Percentiles rank a stretch among this genome's conserved stretches.
Conservation (phyloP, 2,329 filamentous ascomycete species). For the Xylariaceae sp. region DNA sequence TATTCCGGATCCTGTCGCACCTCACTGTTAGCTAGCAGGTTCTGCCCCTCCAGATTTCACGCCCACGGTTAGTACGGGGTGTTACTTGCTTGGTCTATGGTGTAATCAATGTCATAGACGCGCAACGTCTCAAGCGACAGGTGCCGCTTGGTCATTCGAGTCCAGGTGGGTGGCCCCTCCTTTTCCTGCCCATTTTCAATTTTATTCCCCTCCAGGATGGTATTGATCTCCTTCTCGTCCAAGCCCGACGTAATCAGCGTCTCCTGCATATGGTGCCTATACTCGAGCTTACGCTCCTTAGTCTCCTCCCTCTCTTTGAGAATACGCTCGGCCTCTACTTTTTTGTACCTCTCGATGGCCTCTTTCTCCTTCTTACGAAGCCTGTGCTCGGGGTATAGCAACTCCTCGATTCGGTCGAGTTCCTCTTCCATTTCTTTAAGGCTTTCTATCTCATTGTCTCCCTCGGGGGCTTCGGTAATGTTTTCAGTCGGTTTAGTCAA, state of each 20-base stretch:
- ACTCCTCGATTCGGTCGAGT: constrained; percentile 53
- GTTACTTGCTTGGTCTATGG: constrained; percentile 58
- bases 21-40: neutral
- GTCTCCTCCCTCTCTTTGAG: constrained; percentile 27
- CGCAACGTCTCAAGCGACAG: constrained; percentile 67
- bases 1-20: constrained; percentile 65
- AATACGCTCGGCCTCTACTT: neutral
- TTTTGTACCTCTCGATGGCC: constrained; percentile 59
- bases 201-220: constrained; percentile 53
- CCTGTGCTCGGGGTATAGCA: constrained; percentile 53
- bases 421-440: too few species aligned
- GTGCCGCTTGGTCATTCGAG: constrained; percentile 66
- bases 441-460: too few species aligned
- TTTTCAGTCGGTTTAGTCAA: neutral
- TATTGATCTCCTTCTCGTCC: constrained; percentile 62
- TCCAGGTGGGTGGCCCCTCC: constrained; percentile 57
- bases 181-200: constrained; percentile 57
- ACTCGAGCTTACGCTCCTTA: constrained; percentile 55
- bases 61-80: neutral
- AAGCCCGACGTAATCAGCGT: constrained; percentile 64
- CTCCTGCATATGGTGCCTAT: constrained; percentile 61
- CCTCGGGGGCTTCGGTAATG: neutral
- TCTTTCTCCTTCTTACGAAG: constrained; percentile 53
- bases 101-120: constrained; percentile 60
- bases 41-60: too few species aligned